These are phyloP conservation scores for Pseudocercospora pini-densiflorae DNA, from an alignment of 2,329 filamentous ascomycete species.

Conservation along the genomic window DNA sequence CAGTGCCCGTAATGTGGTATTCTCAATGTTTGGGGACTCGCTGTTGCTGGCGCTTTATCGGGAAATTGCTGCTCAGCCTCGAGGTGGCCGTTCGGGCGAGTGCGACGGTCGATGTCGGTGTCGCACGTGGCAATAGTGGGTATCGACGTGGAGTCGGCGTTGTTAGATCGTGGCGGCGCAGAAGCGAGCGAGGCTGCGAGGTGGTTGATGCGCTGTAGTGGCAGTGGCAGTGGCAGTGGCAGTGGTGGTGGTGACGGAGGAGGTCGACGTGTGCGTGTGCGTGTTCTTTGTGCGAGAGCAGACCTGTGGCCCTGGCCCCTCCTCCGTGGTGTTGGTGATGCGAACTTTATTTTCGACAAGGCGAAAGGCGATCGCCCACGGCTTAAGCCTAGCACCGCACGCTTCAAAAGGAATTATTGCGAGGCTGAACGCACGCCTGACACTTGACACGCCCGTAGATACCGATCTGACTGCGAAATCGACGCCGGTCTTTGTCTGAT, in stretches of 20 bases:
- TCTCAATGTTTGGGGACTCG: background rate
- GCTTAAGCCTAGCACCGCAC: background rate
- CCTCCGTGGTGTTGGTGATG: background rate
- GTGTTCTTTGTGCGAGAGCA: background rate
- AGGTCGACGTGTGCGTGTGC: too few relatives aligned
- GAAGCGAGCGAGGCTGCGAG: slow-evolving; percentile 1
- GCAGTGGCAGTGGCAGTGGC: background rate
- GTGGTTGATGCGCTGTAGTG: background rate
- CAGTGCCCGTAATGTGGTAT: background rate
- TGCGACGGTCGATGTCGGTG: background rate
- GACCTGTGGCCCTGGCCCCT: background rate
- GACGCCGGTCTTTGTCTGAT: background rate
- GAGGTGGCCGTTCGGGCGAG: background rate
- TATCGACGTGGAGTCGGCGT: background rate
- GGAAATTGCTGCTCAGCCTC: slow-evolving; percentile 6
- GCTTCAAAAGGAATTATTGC: background rate
- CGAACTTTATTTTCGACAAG: background rate
- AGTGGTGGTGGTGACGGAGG: background rate
- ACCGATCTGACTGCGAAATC: background rate
- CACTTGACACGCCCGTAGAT: background rate
- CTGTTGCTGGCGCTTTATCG: background rate
- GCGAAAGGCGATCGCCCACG: background rate
- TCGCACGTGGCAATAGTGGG: slow-evolving; percentile 1
- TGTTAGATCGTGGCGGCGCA: background rate
- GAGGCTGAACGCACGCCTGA: background rate